Conservation (phyloP, 2,329 filamentous ascomycete genomes). For the Basipetospora chlamydospora region DNA sequence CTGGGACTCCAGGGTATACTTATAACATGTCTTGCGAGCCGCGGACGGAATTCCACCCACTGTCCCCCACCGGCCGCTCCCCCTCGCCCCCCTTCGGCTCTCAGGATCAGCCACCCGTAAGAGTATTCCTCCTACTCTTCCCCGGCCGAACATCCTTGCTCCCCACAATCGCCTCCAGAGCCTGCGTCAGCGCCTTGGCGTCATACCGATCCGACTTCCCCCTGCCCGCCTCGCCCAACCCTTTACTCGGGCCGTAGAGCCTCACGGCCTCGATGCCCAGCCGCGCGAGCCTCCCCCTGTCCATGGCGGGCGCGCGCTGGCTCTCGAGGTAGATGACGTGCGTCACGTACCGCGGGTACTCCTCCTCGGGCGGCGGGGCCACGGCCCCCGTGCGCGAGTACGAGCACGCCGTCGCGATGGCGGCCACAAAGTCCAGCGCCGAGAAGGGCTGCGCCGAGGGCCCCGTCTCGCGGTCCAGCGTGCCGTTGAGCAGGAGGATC, state of each 20-base stretch:
- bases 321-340: constrained; percentile 72
- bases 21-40: no score
- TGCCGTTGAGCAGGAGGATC: constrained; percentile 74
- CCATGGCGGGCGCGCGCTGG: constrained; percentile 52
- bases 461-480: constrained; percentile 73
- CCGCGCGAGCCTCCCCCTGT: constrained; percentile 44
- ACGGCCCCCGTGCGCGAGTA: constrained; percentile 50
- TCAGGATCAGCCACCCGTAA: constrained; percentile 15
- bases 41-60: no score
- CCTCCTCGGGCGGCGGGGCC: constrained; percentile 20
- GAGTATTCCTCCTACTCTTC: constrained; percentile 29
- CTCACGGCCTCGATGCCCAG: constrained; percentile 66
- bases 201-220: no score
- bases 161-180: constrained; percentile 64
- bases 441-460: constrained; percentile 50
- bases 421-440: constrained; percentile 67
- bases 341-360: constrained; percentile 59
- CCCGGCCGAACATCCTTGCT: constrained; percentile 24
- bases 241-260: constrained; percentile 52
- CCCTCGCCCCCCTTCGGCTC: no score
- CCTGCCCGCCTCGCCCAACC: constrained; percentile 25
- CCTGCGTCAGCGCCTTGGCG: constrained; percentile 55
- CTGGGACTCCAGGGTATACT: no score
- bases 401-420: constrained; percentile 60
- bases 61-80: no score